phyloP scores from a whole-genome alignment of 1,284 basidiomycete genomes.

The Heterobasidion irregulare region DNA sequence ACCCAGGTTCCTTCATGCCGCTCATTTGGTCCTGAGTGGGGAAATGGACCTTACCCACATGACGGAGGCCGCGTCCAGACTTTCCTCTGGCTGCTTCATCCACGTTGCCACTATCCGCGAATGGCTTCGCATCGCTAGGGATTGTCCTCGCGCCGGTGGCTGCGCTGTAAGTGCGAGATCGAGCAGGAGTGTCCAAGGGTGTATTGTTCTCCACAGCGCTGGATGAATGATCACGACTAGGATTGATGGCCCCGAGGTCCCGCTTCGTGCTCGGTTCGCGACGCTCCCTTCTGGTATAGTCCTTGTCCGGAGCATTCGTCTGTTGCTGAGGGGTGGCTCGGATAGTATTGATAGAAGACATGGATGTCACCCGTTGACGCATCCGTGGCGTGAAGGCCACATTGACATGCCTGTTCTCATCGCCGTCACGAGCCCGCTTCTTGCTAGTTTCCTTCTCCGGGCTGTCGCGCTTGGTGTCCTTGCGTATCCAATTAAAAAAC shows the following conservation, averaged over 20 bases:
- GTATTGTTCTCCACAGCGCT: too few relatives aligned
- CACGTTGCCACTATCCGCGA: too few relatives aligned
- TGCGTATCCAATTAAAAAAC: neutral
- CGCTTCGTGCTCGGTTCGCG: too few relatives aligned
- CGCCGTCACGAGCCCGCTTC: constrained; percentile 12
- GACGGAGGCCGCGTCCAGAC: neutral
- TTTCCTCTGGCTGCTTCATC: too few relatives aligned
- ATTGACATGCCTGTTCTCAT: constrained; percentile 9
- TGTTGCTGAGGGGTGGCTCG: too few relatives aligned
- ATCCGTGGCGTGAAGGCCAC: constrained; percentile 8
- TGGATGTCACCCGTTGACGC: constrained; percentile 12
- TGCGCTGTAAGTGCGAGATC: neutral
- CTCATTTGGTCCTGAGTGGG: neutral
- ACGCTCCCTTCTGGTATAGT: too few relatives aligned
- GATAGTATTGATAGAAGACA: constrained; percentile 1
- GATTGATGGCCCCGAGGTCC: too few relatives aligned
- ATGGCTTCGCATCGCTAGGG: too few relatives aligned
- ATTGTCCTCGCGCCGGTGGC: neutral
- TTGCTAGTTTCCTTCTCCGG: neutral
- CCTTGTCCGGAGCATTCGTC: too few relatives aligned
- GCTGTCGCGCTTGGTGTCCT: neutral
- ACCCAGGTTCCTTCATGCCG: too few relatives aligned
- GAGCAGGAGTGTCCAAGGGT: neutral
- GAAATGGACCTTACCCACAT: neutral
- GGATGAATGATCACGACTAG: too few relatives aligned